Evolutionary conservation across 805 yeast species (phyloP), one percentile per base, ranked within the genome.

Genomic region (Millerago galiae): DNA sequence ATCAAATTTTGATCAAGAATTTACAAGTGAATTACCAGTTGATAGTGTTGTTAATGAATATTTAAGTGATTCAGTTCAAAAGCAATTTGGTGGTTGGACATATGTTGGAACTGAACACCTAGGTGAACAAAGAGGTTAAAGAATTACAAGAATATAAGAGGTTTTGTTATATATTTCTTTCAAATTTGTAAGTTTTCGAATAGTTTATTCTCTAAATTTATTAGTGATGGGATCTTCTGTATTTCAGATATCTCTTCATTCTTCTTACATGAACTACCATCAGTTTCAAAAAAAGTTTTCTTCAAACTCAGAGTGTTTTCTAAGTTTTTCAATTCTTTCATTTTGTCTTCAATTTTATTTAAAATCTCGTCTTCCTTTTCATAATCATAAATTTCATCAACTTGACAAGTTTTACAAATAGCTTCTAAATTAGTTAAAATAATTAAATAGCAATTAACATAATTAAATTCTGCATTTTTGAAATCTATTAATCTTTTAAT

Each of bases 71-170:
- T 79, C 90, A 54, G 96, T 93, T n/a, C 99, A 93, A 64, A 80
- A 84, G 60, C 98, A 93, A 66, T 93, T 93, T 70, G 98, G 96
- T 37, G 98, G 99, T 7, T 93, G 99, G 99, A 91, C 98, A 2
- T 91, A 90, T 63, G 86, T 82, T 37, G 95, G 93, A 3, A 81
- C 73, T 38, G 75, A 70, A 45, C 71, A 67, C 44, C 46, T 70
- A 30, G 71, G 71, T 15, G 62, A 61, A 36, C 39, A 17, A 28
- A 36, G 39, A 29, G 33, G 33, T 28, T 28, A 29, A 21, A 8
- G 17, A 35, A 35, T 24, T 28, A 14, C 16, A 31, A 15, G 34
- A 31, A 29, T 29, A 28, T 14, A 29, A 14, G 8, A 14, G 11
- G 14, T 8, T 14, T n/a, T 14, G 5, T 14, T 29, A 29, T 14